Evolutionary conservation across 169 alveolate species (phyloP), one percentile per base, ranked within the genome.

Genomic region (Eimeria sp.): DNA sequence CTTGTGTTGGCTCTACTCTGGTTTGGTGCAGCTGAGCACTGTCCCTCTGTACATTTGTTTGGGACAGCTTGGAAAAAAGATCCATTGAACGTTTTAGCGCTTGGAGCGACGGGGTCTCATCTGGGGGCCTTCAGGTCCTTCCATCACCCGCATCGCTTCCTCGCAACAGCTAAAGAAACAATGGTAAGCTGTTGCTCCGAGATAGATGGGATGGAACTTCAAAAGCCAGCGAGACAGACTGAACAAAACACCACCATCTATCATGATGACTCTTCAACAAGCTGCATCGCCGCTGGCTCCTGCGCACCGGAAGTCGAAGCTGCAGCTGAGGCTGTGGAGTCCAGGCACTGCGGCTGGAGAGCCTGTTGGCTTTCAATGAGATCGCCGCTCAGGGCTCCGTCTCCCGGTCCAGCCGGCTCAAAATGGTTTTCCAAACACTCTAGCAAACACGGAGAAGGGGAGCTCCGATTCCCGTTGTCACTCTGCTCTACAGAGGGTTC

Each of bases 381-480:
- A 25, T 27, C 18, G 20, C 46, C 27, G 87, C 87, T 77, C 66
- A 27, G 20, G 46, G 87, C 46, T 2, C 46, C 66, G 8, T 77
- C 87, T 77, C 43, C 87, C 66, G 8, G 20, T 20, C 62, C 87
- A 4, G 16, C 40, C 16, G 37, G 66, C 11, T 23, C 62, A 37
- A 27, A 77, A 46, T 43, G 62, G 10, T 43, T 18, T 25, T 77
- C 87, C 66, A 37, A 46, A 52, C 46, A 46, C 25, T 20, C 66
- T 52, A 77, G 64, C 62, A 77, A 77, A 71, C 54, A 71, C 30
- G 66, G 87, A 10, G 87, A 77, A 0, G 87, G 87, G n/a, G 80
- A 30, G 25, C 80, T 30, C 52, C 37, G 80, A 3, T 18, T 20
- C 54, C 54, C 80, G 20, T 0, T 74, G 60, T 37, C 52, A n/a